Base-by-base conservation (phyloP, 331 rosid species). In the Malus hybrid region DNA sequence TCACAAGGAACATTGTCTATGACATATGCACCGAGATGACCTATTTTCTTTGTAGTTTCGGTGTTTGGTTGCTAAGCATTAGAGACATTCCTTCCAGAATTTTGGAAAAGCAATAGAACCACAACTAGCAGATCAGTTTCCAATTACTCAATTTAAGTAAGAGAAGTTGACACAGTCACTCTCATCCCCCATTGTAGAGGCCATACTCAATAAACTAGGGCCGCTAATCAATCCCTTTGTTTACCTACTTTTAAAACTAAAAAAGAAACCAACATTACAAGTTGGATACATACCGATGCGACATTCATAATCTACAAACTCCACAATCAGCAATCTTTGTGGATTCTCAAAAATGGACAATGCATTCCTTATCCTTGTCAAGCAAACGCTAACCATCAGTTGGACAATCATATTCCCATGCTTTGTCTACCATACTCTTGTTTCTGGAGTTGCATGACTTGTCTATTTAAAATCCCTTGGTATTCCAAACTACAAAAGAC, bases 401-500 rank as follows among this genome's bases (percentile, higher is more conserved):
- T n/a, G 55, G 63, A 78, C 80, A 34, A 60, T 57, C 64, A 80
- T 55, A 39, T 54, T 65, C 67, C 71, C 80, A 68, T 71, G 71
- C 78, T 34, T 81, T 65, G 34, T 20, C 14, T 59, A 24, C 39
- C 67, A 10, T 36, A 39, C 59, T 39, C 68, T 73, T 54, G 69
- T 27, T 42, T 33, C 56, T 33, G 2, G 22, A 68, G 44, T 46
- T 16, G 33, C 70, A 59, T 8, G 54, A 71, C 82, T 66, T 28
- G 16, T 10, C 76, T 9, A 70, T 54, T 83, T 74, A 79, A 56
- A 74, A 74, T 62, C 79, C 48, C 76, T 86, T 55, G 6, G 84
- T 71, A 73, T 85, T 87, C 99, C 99, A 90, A 76, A 87, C 89
- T 8, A 87, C 70, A 24, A 87, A 76, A 5, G 92, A 73, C 44